phyloP scores from a whole-genome alignment of 176 grass and related monocot species.

The Leersia perrieri region DNA sequence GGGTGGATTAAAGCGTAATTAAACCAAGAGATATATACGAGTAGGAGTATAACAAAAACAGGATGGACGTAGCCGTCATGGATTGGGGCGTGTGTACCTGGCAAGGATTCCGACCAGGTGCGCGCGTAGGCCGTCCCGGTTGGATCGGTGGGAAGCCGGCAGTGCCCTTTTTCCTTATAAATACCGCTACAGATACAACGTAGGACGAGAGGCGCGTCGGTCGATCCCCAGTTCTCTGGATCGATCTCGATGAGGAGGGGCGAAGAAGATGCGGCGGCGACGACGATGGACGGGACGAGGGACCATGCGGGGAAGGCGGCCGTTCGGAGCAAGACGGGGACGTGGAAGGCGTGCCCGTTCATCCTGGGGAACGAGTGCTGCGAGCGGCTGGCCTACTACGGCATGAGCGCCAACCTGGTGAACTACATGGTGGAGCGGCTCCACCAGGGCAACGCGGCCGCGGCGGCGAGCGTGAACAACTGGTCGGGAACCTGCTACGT shows the following conservation, averaged over 20 bases:
- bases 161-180: too few relatives aligned
- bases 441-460: constrained; percentile 29
- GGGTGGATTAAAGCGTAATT: too few relatives aligned
- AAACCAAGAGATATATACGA: too few relatives aligned
- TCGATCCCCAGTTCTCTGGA: too few relatives aligned
- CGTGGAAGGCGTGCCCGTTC: constrained; percentile 36
- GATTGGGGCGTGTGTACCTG: too few relatives aligned
- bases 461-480: constrained; percentile 41
- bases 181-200: too few relatives aligned
- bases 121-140: too few relatives aligned
- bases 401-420: constrained; percentile 46
- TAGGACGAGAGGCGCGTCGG: too few relatives aligned
- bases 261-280: background rate
- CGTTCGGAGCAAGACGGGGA: constrained; percentile 26
- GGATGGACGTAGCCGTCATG: too few relatives aligned
- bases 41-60: too few relatives aligned
- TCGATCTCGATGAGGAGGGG: background rate
- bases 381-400: constrained; percentile 46
- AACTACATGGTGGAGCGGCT: constrained; percentile 37
- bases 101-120: too few relatives aligned
- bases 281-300: constrained; percentile 31
- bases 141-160: too few relatives aligned
- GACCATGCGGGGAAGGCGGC: constrained; percentile 27
- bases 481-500: constrained; percentile 52
- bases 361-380: constrained; percentile 49